These are phyloP conservation scores for Boletellus emodensis DNA, from an alignment of 768 basidiomycete genomes.

Conservation along the genomic window DNA sequence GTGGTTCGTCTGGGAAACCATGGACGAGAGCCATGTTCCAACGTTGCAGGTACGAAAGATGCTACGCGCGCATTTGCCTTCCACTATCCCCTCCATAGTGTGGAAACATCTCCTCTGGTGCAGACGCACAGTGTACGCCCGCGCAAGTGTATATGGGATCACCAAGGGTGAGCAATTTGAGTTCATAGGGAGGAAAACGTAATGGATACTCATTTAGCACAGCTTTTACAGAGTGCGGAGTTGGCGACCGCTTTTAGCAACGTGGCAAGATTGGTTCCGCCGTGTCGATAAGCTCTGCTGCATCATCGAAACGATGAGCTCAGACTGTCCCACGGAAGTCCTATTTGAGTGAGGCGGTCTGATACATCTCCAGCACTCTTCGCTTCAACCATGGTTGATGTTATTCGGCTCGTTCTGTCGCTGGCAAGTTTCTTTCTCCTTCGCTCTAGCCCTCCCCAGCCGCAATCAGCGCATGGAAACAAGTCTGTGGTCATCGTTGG, in stretches of 20 bases:
- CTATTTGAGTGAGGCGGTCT: too few species aligned
- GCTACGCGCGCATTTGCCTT: slow-evolving; percentile 74
- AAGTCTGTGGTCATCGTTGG: slow-evolving; percentile 58
- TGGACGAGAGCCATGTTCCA: slow-evolving; percentile 65
- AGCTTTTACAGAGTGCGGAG: too few species aligned
- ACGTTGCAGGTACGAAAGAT: slow-evolving; percentile 55
- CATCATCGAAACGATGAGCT: too few species aligned
- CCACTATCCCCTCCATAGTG: slow-evolving; percentile 86
- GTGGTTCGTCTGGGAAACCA: slow-evolving; percentile 89
- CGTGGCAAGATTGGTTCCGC: too few species aligned
- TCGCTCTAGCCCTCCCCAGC: neutral
- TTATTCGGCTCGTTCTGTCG: slow-evolving; percentile 6
- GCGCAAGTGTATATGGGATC: slow-evolving; percentile 89
- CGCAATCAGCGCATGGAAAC: neutral
- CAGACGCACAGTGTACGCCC: slow-evolving; percentile 85
- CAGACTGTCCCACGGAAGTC: too few species aligned
- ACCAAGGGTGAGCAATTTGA: slow-evolving; percentile 75
- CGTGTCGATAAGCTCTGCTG: too few species aligned
- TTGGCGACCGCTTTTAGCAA: too few species aligned
- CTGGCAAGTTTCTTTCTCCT: slow-evolving; percentile 8
- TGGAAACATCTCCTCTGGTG: slow-evolving; percentile 82
- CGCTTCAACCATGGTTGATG: slow-evolving; percentile 7
- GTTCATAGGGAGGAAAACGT: too few species aligned
- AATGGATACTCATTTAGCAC: too few species aligned
- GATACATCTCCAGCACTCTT: too few species aligned